Percentiles rank a stretch among this genome's conserved stretches.
These are phyloP conservation scores for Lolium rigidum DNA, from an alignment of 176 grass and related monocot genomes.

Conservation along the genomic window DNA sequence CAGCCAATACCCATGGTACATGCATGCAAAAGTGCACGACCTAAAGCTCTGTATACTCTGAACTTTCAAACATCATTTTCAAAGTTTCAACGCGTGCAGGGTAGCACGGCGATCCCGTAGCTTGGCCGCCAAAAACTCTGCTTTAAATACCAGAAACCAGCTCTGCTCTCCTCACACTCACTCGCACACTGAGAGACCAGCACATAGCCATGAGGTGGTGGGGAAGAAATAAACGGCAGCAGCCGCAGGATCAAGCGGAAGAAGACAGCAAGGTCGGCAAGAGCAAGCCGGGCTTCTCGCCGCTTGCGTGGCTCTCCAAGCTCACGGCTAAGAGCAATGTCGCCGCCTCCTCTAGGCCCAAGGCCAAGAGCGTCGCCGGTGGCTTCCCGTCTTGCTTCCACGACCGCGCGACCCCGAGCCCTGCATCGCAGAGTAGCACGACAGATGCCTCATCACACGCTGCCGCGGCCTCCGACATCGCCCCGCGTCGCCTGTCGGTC, in stretches of 20 bases:
- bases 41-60: not conserved
- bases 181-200: not conserved
- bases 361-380: not conserved
- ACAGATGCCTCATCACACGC: not conserved
- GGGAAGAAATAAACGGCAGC: conserved; percentile 46
- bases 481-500: conserved; percentile 53
- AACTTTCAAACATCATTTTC: conserved; percentile 42
- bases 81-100: not conserved
- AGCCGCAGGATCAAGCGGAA: not conserved
- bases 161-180: conserved; percentile 1
- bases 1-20: not conserved
- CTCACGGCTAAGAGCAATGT: conserved; percentile 39
- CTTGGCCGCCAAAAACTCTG: conserved; percentile 44
- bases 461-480: not conserved
- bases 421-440: conserved; percentile 23
- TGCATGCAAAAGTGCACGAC: conserved; percentile 21
- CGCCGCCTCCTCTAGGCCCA: not conserved
- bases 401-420: conserved; percentile 3
- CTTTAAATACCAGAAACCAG: conserved; percentile 32
- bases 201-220: conserved; percentile 72
- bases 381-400: conserved; percentile 31
- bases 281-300: conserved; percentile 48
- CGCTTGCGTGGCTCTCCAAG: conserved; percentile 73
- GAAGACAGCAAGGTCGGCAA: conserved; percentile 35
- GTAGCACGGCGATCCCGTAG: not conserved